Evolutionary conservation across 1,284 basidiomycete genomes (phyloP).

Genomic region (Meira miltonrushii): DNA sequence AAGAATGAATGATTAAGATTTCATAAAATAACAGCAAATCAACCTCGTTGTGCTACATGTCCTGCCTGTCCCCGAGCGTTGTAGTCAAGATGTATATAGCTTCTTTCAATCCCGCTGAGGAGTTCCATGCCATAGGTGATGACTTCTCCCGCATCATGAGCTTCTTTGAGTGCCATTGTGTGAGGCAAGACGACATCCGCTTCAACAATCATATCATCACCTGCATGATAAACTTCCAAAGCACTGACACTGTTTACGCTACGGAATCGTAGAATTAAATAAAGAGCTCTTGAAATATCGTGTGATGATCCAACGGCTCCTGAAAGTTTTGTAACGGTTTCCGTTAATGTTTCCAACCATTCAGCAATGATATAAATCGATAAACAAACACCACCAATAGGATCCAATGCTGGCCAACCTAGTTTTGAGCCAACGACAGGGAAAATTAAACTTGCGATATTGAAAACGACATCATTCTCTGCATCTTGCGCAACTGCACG

Average conservation of each 20-base stretch:
- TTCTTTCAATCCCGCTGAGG: constrained; percentile 34
- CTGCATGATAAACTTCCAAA: constrained; percentile 48
- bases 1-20: too few species aligned
- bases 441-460: constrained; percentile 59
- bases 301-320: constrained; percentile 14
- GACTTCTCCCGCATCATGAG: constrained; percentile 49
- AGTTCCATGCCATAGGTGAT: constrained; percentile 48
- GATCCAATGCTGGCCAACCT: constrained; percentile 39
- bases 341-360: constrained; percentile 13
- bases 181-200: constrained; percentile 45
- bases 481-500: constrained; percentile 56
- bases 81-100: constrained; percentile 47
- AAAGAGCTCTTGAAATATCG: constrained; percentile 21
- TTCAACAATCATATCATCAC: constrained; percentile 48
- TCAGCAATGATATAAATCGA: constrained; percentile 16
- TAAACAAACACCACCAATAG: constrained; percentile 33
- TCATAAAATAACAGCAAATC: too few species aligned
- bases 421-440: constrained; percentile 53
- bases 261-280: constrained; percentile 46
- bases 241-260: constrained; percentile 42
- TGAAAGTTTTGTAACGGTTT: constrained; percentile 16
- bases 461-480: constrained; percentile 59
- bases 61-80: constrained; percentile 42
- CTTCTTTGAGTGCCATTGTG: constrained; percentile 44
- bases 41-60: constrained; percentile 24